Conservation (phyloP, 306 rosid genomes). For the Lathyrus oleraceus region DNA sequence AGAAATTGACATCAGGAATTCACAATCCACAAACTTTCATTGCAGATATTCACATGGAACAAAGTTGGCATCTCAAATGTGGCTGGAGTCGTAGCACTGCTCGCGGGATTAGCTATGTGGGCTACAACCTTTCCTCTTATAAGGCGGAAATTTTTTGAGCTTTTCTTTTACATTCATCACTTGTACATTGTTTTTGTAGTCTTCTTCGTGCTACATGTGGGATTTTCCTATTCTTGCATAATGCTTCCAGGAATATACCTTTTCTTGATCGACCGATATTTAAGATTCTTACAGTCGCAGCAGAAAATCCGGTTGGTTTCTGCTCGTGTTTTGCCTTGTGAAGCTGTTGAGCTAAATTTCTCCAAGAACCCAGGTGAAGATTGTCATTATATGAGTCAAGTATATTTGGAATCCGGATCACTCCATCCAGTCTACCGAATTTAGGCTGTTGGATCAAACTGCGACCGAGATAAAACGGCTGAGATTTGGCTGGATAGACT, state of each 20-base stretch:
- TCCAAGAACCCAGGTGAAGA: conserved; percentile 52
- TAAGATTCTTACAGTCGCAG: conserved; percentile 62
- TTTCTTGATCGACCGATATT: conserved; percentile 56
- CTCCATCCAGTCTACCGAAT: neutral
- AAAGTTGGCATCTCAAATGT: conserved; percentile 54
- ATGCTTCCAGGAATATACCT: conserved; percentile 65
- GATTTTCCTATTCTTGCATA: conserved; percentile 51
- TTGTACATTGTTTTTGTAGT: conserved; percentile 56
- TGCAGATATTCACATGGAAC: conserved; percentile 56
- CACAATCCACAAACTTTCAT: neutral
- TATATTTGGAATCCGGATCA: neutral
- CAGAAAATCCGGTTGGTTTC: conserved; percentile 38
- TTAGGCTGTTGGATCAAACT: neutral
- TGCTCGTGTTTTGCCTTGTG: conserved; percentile 59
- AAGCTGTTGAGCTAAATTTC: conserved; percentile 61
- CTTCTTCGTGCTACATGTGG: conserved; percentile 61
- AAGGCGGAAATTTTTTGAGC: conserved; percentile 57
- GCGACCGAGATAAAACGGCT: neutral
- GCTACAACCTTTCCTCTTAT: conserved; percentile 45
- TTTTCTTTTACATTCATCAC: conserved; percentile 58
- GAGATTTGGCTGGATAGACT: neutral
- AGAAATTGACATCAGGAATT: neutral
- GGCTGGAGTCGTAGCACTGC: conserved; percentile 60
- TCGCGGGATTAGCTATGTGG: conserved; percentile 58
- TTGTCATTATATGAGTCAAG: too few relatives aligned